phyloP scores from a whole-genome alignment of 1,284 basidiomycete species.

The Ceratobasidium theobromae region DNA sequence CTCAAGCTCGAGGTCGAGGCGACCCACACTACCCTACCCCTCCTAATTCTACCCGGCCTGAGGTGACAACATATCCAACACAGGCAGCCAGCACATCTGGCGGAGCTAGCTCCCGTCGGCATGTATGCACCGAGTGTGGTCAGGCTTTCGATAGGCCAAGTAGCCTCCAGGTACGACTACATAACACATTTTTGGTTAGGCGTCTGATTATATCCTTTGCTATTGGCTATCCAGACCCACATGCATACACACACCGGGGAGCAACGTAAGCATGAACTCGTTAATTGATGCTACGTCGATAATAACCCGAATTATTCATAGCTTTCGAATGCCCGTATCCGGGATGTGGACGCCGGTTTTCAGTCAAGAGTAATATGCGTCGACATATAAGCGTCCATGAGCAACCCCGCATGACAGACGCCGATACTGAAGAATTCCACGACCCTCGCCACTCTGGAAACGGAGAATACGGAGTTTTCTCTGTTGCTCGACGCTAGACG shows the following conservation, averaged over 20 bases:
- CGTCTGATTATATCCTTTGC: slow-evolving; percentile 4
- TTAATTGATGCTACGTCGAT: slow-evolving; percentile 27
- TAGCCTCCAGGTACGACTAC: slow-evolving; percentile 63
- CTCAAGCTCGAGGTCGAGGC: slow-evolving; percentile 7
- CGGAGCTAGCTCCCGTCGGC: slow-evolving; percentile 44
- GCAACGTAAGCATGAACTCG: slow-evolving; percentile 60
- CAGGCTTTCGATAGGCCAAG: slow-evolving; percentile 80
- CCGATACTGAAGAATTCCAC: slow-evolving; percentile 3
- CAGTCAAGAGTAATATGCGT: slow-evolving; percentile 84
- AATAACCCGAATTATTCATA: slow-evolving; percentile 41
- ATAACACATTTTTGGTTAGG: background rate
- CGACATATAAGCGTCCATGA: slow-evolving; percentile 73
- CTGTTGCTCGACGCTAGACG: slow-evolving; percentile 1
- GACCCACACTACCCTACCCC: slow-evolving; percentile 22
- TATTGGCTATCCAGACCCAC: slow-evolving; percentile 60
- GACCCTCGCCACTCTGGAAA: background rate
- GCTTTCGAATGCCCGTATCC: slow-evolving; percentile 74
- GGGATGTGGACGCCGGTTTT: slow-evolving; percentile 76
- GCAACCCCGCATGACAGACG: slow-evolving; percentile 38
- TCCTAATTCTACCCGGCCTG: slow-evolving; percentile 17
- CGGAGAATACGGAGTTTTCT: slow-evolving; percentile 14
- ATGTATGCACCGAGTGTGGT: slow-evolving; percentile 74
- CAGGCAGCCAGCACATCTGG: background rate
- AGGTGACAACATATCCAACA: background rate
- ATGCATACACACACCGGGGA: slow-evolving; percentile 82